Percentiles rank a stretch among this genome's conserved stretches.
Conservation (phyloP, 306 rosid species). For the Vigna radiata region DNA sequence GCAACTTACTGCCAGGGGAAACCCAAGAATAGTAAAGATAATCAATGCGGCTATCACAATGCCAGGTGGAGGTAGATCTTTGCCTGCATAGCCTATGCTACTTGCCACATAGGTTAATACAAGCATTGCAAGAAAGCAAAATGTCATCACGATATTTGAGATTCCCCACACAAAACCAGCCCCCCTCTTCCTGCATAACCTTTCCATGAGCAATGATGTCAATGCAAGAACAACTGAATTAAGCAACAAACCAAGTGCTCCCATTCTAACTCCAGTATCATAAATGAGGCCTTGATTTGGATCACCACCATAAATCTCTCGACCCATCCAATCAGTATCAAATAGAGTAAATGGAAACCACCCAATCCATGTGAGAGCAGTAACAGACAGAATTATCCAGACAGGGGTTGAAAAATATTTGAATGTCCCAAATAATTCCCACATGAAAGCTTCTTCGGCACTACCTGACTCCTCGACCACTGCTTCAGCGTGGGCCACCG, state of each 20-base stretch:
- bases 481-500: slow-evolving; percentile 52
- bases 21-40: slow-evolving; percentile 81
- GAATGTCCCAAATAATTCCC: slow-evolving; percentile 92
- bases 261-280: slow-evolving; percentile 89
- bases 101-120: slow-evolving; percentile 76
- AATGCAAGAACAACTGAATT: slow-evolving; percentile 93
- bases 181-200: slow-evolving; percentile 88
- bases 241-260: slow-evolving; percentile 87
- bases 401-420: slow-evolving; percentile 73
- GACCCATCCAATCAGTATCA: slow-evolving; percentile 99
- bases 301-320: slow-evolving; percentile 96
- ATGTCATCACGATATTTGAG: slow-evolving; percentile 79
- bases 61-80: slow-evolving; percentile 73
- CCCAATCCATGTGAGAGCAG: slow-evolving; percentile 91
- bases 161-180: slow-evolving; percentile 94
- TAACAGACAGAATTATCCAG: slow-evolving; percentile 82
- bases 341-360: slow-evolving; percentile 96
- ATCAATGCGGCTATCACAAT: slow-evolving; percentile 74
- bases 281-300: slow-evolving; percentile 82
- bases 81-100: slow-evolving; percentile 53
- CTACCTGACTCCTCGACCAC: slow-evolving; percentile 63
- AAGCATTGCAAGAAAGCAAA: slow-evolving; percentile 79
- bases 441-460: slow-evolving; percentile 83
- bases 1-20: slow-evolving; percentile 83
- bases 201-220: slow-evolving; percentile 90